phyloP scores from a whole-genome alignment of 2,329 filamentous ascomycete genomes.

The Cordyceps cateniannulata region DNA sequence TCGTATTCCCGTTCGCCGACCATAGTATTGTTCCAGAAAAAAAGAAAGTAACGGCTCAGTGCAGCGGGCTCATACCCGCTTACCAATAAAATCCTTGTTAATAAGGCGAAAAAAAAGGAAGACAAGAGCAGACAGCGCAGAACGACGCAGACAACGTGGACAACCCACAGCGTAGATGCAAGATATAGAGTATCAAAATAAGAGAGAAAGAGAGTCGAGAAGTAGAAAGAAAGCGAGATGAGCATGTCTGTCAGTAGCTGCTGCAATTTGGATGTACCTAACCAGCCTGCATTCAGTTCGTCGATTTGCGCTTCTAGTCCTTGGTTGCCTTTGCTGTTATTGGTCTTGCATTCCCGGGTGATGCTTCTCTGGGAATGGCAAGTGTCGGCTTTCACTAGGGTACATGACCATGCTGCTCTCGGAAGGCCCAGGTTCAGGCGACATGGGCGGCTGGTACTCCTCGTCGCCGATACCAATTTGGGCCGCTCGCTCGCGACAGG shows the following conservation, averaged over 20 bases:
- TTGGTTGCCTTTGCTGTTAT: not conserved
- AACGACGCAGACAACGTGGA: not conserved
- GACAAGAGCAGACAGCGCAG: no score
- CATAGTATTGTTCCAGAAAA: not conserved
- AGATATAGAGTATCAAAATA: not conserved
- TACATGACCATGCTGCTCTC: slow-evolving; percentile 11
- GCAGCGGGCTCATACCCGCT: not conserved
- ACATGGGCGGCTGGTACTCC: slow-evolving; percentile 47
- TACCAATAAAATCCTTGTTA: not conserved
- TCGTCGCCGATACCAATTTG: slow-evolving; percentile 47
- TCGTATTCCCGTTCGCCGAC: not conserved
- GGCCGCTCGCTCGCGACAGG: slow-evolving; percentile 74
- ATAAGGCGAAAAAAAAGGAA: not conserved
- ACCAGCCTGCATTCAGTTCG: not conserved
- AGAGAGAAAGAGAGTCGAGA: slow-evolving; percentile 5
- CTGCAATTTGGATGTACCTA: not conserved
- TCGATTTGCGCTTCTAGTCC: not conserved
- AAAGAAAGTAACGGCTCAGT: not conserved
- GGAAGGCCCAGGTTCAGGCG: slow-evolving; percentile 27
- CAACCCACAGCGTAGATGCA: not conserved
- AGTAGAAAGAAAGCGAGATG: slow-evolving; percentile 2
- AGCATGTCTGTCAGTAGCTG: not conserved
- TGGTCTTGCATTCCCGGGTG: slow-evolving; percentile 7
- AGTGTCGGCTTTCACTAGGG: slow-evolving; percentile 4
- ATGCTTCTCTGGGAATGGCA: slow-evolving; percentile 10